Evolutionary conservation across 2,329 filamentous ascomycete species (phyloP), one percentile per base, ranked within the genome.

Genomic region (Aphanocladium album): DNA sequence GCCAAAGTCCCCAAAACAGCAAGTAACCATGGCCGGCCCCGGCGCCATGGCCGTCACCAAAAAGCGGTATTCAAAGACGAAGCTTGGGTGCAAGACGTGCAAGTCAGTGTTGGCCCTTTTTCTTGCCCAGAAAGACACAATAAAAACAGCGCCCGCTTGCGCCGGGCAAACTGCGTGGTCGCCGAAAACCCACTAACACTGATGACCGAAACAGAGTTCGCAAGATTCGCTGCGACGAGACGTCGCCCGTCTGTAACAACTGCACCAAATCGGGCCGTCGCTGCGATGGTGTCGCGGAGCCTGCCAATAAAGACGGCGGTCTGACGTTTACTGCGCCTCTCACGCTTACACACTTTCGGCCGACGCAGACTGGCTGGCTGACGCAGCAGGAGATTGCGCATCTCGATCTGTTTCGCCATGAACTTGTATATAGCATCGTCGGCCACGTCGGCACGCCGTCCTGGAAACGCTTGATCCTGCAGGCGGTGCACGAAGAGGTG

Each of bases 291-390:
- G 64, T 64, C 47, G 58, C 57, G 39, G 50, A 57, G 17, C 57
- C 54, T 5, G 45, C n/a, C 14, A 60, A 54, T 50, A 57, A 57
- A n/a, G 37, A 45, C 37, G 60, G 60, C 43, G 47, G 52, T 17
- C 35, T 62, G 2, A 58, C 61, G 67, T 77, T 43, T 35, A 60
- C 57, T n/a, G 60, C 60, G 17, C 64, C 64, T 2, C 43, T 65
- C 35, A 65, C 64, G 14, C 57, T 62, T 23, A 60, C 64, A 1
- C 60, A 64, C 56, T 65, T 65, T 25, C 60, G 56, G 12, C 49
- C 61, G 23, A 62, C 60, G 5, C 54, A 58, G 54, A 62, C 60
- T 9, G 60, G 60, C 39, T 62, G 60, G 60, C 35, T 62, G 23
- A 61, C 59, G 21, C 47, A 57, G 3, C 19, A 56, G 17, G 50